Percentiles rank a stretch among this genome's conserved stretches.
Evolutionary conservation across 306 rosid genomes (phyloP).

Genomic region (Cicer arietinum): DNA sequence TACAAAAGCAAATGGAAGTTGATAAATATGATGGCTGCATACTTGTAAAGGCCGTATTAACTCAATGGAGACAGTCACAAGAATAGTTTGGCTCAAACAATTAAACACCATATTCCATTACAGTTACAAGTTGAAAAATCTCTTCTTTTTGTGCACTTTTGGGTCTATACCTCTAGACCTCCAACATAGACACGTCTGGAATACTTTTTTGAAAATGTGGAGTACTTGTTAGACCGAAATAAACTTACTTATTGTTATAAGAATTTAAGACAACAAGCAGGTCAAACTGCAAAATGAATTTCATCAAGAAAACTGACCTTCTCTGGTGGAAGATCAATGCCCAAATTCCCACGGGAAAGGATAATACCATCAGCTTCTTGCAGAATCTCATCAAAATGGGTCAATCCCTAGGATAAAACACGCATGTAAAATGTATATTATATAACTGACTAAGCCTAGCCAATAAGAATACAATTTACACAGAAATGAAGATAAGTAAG

Average conservation of each 20-base stretch:
- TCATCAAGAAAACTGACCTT: slow-evolving; percentile 62
- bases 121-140: not conserved
- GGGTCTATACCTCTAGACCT: slow-evolving; percentile 4
- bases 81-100: not conserved
- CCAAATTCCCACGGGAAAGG: slow-evolving; percentile 91
- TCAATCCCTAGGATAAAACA: slow-evolving; percentile 70
- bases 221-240: slow-evolving; percentile 2
- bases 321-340: slow-evolving; percentile 97
- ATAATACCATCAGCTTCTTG: slow-evolving; percentile 97
- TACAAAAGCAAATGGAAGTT: slow-evolving; percentile 45
- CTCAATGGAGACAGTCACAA: not conserved
- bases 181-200: not conserved
- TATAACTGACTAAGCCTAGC: slow-evolving; percentile 13
- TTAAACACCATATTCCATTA: not conserved
- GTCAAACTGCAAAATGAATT: slow-evolving; percentile 32
- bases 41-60: not conserved
- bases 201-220: not conserved
- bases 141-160: not conserved
- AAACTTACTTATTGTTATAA: slow-evolving; percentile 3
- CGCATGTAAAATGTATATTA: not conserved
- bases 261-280: slow-evolving; percentile 8
- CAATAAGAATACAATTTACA: slow-evolving; percentile 23
- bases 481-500: slow-evolving; percentile 39
- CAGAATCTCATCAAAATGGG: slow-evolving; percentile 90
- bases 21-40: slow-evolving; percentile 12